phyloP scores from a whole-genome alignment of 2,329 filamentous ascomycete species.

The Fusarium sp. region DNA sequence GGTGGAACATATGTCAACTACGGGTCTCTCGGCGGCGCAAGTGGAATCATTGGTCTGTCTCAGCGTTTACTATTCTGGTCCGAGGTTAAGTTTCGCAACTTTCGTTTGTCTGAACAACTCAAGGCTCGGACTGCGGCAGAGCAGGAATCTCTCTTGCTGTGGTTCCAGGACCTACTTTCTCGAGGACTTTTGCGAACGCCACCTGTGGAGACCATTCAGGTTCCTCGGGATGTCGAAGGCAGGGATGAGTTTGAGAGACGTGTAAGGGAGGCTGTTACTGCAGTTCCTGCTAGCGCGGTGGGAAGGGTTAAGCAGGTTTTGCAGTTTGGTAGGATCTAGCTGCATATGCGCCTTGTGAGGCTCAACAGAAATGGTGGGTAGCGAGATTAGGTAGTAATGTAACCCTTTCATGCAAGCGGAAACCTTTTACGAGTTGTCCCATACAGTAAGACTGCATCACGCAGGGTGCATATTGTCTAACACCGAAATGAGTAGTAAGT shows the following conservation, averaged over 20 bases:
- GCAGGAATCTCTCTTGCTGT: slow-evolving; percentile 7
- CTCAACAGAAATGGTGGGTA: fast-evolving
- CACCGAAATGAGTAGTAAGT: neutral
- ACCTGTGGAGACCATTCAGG: neutral
- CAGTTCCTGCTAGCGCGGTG: neutral
- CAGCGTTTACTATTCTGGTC: slow-evolving; percentile 14
- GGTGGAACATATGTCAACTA: slow-evolving; percentile 7
- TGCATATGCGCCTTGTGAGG: fast-evolving
- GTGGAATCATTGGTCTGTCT: neutral
- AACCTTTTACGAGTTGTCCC: neutral
- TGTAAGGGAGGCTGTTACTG: neutral
- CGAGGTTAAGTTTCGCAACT: slow-evolving; percentile 8
- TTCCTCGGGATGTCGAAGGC: neutral
- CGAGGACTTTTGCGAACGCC: neutral
- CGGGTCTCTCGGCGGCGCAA: neutral
- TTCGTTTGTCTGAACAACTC: slow-evolving; percentile 6
- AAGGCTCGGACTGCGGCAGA: neutral
- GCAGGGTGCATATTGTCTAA: neutral
- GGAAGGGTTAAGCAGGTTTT: slow-evolving; percentile 1
- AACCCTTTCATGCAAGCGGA: neutral
- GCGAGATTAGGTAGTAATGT: neutral
- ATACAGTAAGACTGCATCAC: neutral
- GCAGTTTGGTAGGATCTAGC: neutral
- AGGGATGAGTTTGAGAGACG: neutral
- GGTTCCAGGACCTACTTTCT: slow-evolving; percentile 6